Percentiles rank a stretch among this genome's conserved stretches.
Evolutionary conservation across 2,329 filamentous ascomycete genomes (phyloP).

Genomic region (Aureobasidium sp.): DNA sequence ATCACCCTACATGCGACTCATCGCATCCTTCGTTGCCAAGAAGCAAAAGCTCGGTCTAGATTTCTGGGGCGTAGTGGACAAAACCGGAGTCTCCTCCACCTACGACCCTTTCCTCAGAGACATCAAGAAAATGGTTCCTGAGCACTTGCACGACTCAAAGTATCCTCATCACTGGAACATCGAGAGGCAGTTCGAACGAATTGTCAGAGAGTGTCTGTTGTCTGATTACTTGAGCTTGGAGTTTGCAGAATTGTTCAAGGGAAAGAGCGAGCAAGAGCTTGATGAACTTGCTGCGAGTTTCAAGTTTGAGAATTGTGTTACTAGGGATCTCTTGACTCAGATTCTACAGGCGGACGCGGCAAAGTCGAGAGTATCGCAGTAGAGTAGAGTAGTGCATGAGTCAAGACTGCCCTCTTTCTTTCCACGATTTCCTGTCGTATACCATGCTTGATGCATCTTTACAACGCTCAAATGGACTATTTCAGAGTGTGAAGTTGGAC

Average conservation of each 20-base stretch:
- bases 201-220: conserved; percentile 24
- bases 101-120: conserved; percentile 22
- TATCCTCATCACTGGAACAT: conserved; percentile 25
- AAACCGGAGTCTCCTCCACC: conserved; percentile 15
- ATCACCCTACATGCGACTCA: conserved; percentile 50
- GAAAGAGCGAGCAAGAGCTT: conserved; percentile 57
- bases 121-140: conserved; percentile 42
- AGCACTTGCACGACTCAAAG: conserved; percentile 36
- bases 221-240: conserved; percentile 47
- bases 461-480: too few relatives aligned
- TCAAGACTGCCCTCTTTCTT: too few relatives aligned
- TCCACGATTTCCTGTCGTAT: too few relatives aligned
- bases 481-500: too few relatives aligned
- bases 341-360: conserved; percentile 52
- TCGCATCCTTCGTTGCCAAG: conserved; percentile 61
- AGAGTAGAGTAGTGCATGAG: background rate
- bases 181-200: conserved; percentile 23
- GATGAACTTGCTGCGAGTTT: conserved; percentile 63
- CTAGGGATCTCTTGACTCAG: conserved; percentile 57
- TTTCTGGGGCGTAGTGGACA: conserved; percentile 51
- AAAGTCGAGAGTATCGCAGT: conserved; percentile 11
- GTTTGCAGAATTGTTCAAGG: conserved; percentile 62
- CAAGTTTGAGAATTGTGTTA: conserved; percentile 59
- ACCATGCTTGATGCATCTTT: too few relatives aligned
- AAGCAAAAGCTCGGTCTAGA: conserved; percentile 60